phyloP scores from a whole-genome alignment of 371 early-diverging fungal genomes.

The Haplosporangium sp. region DNA sequence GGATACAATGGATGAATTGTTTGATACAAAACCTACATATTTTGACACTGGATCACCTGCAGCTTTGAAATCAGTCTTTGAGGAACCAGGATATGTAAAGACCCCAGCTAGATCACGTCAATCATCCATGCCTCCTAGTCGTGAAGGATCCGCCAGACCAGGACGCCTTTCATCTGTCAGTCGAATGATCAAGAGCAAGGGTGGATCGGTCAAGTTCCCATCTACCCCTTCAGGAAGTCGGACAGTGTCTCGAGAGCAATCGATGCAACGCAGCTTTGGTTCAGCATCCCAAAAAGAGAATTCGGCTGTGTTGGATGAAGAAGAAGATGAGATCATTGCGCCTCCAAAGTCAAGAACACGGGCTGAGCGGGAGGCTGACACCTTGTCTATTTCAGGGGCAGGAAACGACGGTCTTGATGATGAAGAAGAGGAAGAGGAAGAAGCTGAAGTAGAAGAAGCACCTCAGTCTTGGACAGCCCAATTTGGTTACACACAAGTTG shows the following conservation, averaged over 20 bases:
- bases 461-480: conserved; percentile 53
- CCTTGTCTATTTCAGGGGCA: conserved; percentile 31
- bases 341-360: conserved; percentile 49
- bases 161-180: conserved; percentile 42
- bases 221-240: conserved; percentile 40
- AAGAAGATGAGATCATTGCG: conserved; percentile 49
- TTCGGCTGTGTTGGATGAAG: conserved; percentile 14
- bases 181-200: conserved; percentile 50
- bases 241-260: conserved; percentile 62
- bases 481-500: conserved; percentile 43
- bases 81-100: conserved; percentile 41
- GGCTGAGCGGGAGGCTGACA: conserved; percentile 64
- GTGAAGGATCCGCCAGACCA: conserved; percentile 48
- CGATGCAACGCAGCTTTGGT: conserved; percentile 42
- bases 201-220: conserved; percentile 37
- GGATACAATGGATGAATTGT: conserved; percentile 71
- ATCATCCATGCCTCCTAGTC: conserved; percentile 40
- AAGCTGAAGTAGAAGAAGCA: conserved; percentile 61
- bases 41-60: conserved; percentile 26
- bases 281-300: conserved; percentile 17
- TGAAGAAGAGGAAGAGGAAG: conserved; percentile 54
- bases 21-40: conserved; percentile 60
- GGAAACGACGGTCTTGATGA: conserved; percentile 29
- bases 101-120: conserved; percentile 46
- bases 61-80: conserved; percentile 49